Percentiles rank a stretch among this genome's conserved stretches.
Evolutionary conservation across 1,139 yeast species (phyloP).

Genomic region (Zygosaccharomyces pseudobailii): DNA sequence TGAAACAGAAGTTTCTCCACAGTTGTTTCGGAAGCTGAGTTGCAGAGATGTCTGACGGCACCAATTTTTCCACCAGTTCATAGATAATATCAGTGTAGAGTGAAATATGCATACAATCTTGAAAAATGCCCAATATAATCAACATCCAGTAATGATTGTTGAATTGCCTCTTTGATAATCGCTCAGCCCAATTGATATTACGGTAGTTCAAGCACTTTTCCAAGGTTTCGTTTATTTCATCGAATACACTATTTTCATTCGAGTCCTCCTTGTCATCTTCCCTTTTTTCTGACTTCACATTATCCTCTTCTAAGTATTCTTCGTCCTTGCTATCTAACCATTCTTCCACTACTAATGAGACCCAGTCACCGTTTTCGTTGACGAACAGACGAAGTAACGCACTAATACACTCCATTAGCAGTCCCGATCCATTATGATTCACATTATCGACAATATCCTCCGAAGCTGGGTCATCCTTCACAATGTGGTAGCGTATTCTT

Average conservation of each 20-base stretch:
- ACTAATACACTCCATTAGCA: conserved; percentile 29
- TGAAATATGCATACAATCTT: conserved; percentile 34
- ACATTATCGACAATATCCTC: conserved; percentile 34
- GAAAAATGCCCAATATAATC: conserved; percentile 64
- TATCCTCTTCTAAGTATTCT: conserved; percentile 23
- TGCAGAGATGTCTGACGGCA: conserved; percentile 24
- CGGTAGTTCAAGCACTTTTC: conserved; percentile 56
- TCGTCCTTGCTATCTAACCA: conserved; percentile 24
- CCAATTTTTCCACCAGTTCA: conserved; percentile 22
- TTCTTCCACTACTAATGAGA: conserved; percentile 33
- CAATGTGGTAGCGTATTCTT: conserved; percentile 17
- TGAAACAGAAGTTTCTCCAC: conserved; percentile 33
- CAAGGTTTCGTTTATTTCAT: conserved; percentile 28
- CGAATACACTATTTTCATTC: conserved; percentile 15
- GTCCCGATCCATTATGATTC: conserved; percentile 23
- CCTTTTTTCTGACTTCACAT: conserved; percentile 20
- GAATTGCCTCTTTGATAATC: conserved; percentile 68
- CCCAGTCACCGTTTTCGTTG: conserved; percentile 35
- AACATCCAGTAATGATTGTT: conserved; percentile 86
- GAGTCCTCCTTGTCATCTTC: conserved; percentile 17
- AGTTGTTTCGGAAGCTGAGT: conserved; percentile 30
- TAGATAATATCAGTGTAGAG: conserved; percentile 25
- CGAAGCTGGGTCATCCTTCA: conserved; percentile 28
- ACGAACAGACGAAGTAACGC: conserved; percentile 28
- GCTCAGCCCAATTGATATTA: conserved; percentile 68